These are phyloP conservation scores for Diaporthe capsici DNA, from an alignment of 2,329 filamentous ascomycete species.

Conservation along the genomic window DNA sequence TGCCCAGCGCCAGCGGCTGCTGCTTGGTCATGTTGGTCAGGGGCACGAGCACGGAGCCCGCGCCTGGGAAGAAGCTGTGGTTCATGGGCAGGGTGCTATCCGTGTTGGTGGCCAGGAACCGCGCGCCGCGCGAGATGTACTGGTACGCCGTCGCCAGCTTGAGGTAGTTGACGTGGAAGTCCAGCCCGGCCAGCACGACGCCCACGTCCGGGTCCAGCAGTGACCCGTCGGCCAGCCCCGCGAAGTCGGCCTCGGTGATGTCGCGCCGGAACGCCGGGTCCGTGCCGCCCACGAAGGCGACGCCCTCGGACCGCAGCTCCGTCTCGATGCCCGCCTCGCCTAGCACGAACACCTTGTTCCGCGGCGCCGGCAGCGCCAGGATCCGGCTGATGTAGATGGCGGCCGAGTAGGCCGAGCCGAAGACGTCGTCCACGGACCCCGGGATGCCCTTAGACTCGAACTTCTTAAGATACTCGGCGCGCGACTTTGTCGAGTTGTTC, in stretches of 20 bases:
- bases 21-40: constrained; percentile 79
- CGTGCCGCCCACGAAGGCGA: constrained; percentile 88
- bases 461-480: constrained; percentile 93
- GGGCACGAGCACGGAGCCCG: constrained; percentile 85
- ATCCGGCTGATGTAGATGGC: constrained; percentile 97
- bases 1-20: constrained; percentile 85
- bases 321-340: constrained; percentile 93
- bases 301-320: constrained; percentile 84
- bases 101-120: constrained; percentile 93
- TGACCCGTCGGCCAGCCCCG: constrained; percentile 80
- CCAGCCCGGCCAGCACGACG: constrained; percentile 88
- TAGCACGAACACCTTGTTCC: constrained; percentile 94
- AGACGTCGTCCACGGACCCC: constrained; percentile 88
- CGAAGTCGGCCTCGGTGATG: constrained; percentile 85
- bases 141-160: constrained; percentile 89
- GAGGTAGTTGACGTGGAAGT: constrained; percentile 96
- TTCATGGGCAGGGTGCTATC: constrained; percentile 91
- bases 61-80: constrained; percentile 89
- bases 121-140: constrained; percentile 85
- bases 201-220: constrained; percentile 89
- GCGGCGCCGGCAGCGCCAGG: constrained; percentile 80
- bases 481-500: constrained; percentile 98
- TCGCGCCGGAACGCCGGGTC: constrained; percentile 84
- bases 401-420: constrained; percentile 94
- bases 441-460: constrained; percentile 86